Evolutionary conservation across 495 filamentous ascomycete species (phyloP), one percentile per base, ranked within the genome.

Genomic region (Penicillium maclennaniae): DNA sequence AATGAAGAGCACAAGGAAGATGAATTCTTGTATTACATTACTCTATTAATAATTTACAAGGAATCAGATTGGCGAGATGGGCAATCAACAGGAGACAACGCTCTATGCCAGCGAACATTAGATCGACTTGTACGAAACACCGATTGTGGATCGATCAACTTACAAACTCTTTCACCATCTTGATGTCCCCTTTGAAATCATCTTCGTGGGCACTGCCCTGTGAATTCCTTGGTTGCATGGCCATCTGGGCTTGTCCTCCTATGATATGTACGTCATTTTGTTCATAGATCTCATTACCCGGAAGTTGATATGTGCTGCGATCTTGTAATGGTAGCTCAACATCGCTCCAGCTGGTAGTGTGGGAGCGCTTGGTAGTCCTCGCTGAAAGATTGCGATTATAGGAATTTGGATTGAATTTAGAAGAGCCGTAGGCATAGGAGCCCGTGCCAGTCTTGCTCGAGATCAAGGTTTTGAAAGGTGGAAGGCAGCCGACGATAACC

Each of bases 401-500:
- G 4, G 25, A 34, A 21, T 17, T 23, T 4, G 40, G 10, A 9
- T 19, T 38, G 21, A 10, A 25, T 17, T 17, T n/a, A 2, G 47
- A 40, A 1, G 27, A 50, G 1, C 56, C 44, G 23, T 53, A 56
- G 10, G 19, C 31, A 27, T 56, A 59, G 17, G 34, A 45, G 3
- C 43, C 21, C 10, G 36, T 43, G 15, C 23, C 39, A 3, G 45
- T 15, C 9, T 48, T 45, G 8, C 26, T 46, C 1, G 59, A 59
- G 21, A 67, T 48, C n/a, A 67, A 50, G 9, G 68, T 62, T 53
- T 75, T 75, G 54, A 79, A 74, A 1, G 74, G 74, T 4, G 76
- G 74, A 0, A 78, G 69, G 43, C 75, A 77, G 15, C 75, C 75
- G 19, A 80, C 69, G 8, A 78, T 65, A 16, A 79, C 66, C 36